Base-by-base conservation (phyloP, 2,329 filamentous ascomycete species). In the Neofusicoccum umdonicola region DNA sequence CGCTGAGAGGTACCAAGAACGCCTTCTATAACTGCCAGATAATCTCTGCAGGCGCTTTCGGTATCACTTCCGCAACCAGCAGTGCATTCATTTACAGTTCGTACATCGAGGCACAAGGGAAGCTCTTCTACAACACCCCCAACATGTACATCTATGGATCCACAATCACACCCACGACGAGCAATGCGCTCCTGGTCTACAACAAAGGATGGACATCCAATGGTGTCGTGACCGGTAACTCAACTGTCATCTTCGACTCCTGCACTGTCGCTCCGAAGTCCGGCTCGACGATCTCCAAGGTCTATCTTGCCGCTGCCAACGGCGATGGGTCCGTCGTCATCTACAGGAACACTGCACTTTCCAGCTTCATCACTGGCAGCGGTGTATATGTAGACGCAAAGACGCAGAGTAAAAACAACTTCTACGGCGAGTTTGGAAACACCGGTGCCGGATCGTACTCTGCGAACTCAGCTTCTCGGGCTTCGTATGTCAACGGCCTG, bases 1-100 rank as follows among this genome's bases (percentile, higher is more conserved):
- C 68, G 7, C 68, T 79, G 35, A 71, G 73, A 15, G 80, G 81
- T 15, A 71, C 67, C 15, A 78, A 81, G 4, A 77, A 79, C 31
- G 78, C 75, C 2, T 79, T 81, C 61, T 82, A 83, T 66, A 72
- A 74, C n/a, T 82, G 80, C 47, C 75, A 79, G 17, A 73, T 83
- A 4, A 68, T 82, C 4, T 76, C 79, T 5, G 74, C 76, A 0
- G 79, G 80, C 13, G 67, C 66, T 5, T 68, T 69, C 27, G 71
- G 69, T 3, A 70, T 76, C 7, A 72, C 68, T 3, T 68, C 73
- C 4, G 70, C 72, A 1, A 68, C 69, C 9, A 77, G 78, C 3
- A 70, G 77, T 0, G 75, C 73, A 0, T 67, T 83, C 31, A 74
- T 83, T 27, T 78, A 79, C 8, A 76, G 81, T 66, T 81, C 78